Conservation (phyloP, 495 filamentous ascomycete species). For the Neurospora tetrasperma region DNA sequence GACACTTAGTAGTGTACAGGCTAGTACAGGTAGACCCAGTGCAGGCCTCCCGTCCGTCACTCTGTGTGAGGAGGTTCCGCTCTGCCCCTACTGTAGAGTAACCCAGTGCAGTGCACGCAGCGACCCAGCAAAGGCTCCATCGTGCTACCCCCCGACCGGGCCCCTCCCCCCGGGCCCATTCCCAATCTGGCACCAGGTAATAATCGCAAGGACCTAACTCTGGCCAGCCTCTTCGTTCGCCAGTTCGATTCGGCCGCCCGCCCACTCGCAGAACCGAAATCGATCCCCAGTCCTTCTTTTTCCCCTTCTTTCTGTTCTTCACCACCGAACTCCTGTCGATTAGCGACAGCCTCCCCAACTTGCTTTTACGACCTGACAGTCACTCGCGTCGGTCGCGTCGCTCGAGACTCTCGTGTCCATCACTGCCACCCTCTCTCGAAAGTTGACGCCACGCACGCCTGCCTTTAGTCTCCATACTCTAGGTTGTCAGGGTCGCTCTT, state of each 20-base stretch:
- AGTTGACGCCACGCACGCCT: background rate
- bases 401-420: background rate
- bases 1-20: background rate
- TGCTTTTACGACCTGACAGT: background rate
- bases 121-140: conserved; percentile 11
- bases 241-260: conserved; percentile 8
- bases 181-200: conserved; percentile 16
- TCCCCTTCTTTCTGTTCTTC: conserved; percentile 3
- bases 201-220: conserved; percentile 17
- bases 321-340: background rate
- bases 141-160: conserved; percentile 3
- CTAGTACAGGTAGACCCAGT: background rate
- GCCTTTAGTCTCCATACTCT: background rate
- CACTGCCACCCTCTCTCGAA: conserved; percentile 1
- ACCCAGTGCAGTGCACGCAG: conserved; percentile 8
- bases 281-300: conserved; percentile 6
- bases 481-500: background rate
- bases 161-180: conserved; percentile 4
- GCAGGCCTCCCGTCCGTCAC: background rate
- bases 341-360: background rate
- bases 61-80: background rate
- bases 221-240: conserved; percentile 14
- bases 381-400: background rate
- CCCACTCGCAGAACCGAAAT: conserved; percentile 4
- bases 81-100: background rate